phyloP scores from a whole-genome alignment of 768 basidiomycete species.

The Rhodotorula diobovata region DNA sequence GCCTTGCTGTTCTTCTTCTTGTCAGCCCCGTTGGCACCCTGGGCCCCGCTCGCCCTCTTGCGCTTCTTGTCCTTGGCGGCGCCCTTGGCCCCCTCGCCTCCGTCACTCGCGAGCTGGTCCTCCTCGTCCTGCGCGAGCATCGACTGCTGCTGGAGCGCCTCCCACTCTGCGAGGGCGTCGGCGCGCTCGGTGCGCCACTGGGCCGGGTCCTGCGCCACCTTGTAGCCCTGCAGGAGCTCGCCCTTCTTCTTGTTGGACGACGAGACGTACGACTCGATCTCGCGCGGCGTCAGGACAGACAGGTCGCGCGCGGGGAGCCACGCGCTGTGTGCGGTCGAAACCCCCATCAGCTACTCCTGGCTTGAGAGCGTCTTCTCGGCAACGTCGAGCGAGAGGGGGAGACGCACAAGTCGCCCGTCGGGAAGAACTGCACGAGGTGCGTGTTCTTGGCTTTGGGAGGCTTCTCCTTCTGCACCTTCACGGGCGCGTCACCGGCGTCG shows the following conservation, averaged over 20 bases:
- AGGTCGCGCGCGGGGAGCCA: slow-evolving; percentile 83
- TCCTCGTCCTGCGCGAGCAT: slow-evolving; percentile 22
- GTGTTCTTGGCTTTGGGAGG: slow-evolving; percentile 67
- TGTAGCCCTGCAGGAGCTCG: slow-evolving; percentile 65
- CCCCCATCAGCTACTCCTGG: too few relatives aligned
- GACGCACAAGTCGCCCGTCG: slow-evolving; percentile 85
- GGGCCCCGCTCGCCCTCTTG: slow-evolving; percentile 43
- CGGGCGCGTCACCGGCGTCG: slow-evolving; percentile 64
- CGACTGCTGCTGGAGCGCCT: slow-evolving; percentile 58
- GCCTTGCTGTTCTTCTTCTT: slow-evolving; percentile 52
- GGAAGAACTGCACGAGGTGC: slow-evolving; percentile 83
- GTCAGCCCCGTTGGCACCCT: slow-evolving; percentile 15
- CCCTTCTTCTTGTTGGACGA: slow-evolving; percentile 61
- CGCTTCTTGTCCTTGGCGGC: slow-evolving; percentile 42
- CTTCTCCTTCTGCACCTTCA: slow-evolving; percentile 62
- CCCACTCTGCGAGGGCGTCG: slow-evolving; percentile 56
- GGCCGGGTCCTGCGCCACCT: slow-evolving; percentile 67
- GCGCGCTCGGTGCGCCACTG: slow-evolving; percentile 55
- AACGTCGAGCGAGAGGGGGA: slow-evolving; percentile 25
- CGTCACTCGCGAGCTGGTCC: slow-evolving; percentile 15
- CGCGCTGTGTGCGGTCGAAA: slow-evolving; percentile 54
- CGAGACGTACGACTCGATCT: slow-evolving; percentile 80
- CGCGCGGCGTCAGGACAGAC: slow-evolving; percentile 66
- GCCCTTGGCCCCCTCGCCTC: neutral
- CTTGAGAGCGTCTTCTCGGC: too few relatives aligned